Percentiles rank a stretch among this genome's conserved stretches.
Evolutionary conservation across 148 eudicot species (phyloP).

Genomic region (Cornus kousa): DNA sequence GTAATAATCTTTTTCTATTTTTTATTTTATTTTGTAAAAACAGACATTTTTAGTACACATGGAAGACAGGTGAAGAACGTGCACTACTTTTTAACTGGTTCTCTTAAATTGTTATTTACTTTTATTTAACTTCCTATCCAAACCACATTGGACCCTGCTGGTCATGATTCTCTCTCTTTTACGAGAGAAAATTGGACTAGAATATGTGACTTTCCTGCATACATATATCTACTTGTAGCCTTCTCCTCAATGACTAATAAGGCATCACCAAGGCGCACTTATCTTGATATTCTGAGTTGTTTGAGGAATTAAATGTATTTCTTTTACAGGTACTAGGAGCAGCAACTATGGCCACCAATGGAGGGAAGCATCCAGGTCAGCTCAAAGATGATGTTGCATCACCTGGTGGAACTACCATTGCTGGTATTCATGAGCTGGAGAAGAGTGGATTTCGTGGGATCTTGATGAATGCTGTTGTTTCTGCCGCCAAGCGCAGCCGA

Average conservation of each 20-base stretch:
- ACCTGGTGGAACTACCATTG: conserved; percentile 90
- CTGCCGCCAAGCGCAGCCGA: conserved; percentile 68
- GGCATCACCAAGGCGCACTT: neutral
- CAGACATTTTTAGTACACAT: no score
- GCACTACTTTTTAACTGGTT: no score
- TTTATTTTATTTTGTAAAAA: no score
- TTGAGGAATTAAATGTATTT: conserved; percentile 1
- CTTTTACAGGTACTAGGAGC: conserved; percentile 82
- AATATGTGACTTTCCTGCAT: neutral
- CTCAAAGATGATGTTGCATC: conserved; percentile 94
- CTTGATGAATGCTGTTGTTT: conserved; percentile 91
- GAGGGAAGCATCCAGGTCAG: conserved; percentile 92
- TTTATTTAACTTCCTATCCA: no score
- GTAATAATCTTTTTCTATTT: no score
- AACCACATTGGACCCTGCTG: no score
- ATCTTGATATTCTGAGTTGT: neutral
- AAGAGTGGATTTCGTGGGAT: conserved; percentile 84
- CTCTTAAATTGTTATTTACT: no score
- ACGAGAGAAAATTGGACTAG: no score
- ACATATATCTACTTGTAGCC: neutral
- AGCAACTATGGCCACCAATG: conserved; percentile 66
- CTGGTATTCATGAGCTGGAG: conserved; percentile 92
- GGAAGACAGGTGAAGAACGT: no score
- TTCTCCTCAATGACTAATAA: neutral
- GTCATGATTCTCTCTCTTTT: no score